Evolutionary conservation across 139 green algal genomes (phyloP).

Genomic region (Chlamydomonas sphaeroides): DNA sequence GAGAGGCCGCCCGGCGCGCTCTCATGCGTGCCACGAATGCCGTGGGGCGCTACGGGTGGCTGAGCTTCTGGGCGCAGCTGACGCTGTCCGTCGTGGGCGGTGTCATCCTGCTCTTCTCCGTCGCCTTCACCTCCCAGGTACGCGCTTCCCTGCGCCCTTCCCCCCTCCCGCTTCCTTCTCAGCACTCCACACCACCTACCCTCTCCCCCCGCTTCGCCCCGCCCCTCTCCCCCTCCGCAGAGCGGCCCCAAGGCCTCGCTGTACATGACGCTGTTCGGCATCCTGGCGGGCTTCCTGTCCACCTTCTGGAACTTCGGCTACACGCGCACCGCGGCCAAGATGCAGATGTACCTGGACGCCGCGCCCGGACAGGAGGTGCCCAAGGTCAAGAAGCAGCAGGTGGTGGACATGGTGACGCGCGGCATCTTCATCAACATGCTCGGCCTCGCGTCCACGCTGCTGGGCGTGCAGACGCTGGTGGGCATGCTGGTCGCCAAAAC

Average conservation of each 20-base stretch:
- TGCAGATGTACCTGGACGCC: conserved; percentile 78
- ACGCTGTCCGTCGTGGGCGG: conserved; percentile 86
- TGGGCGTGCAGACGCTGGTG: conserved; percentile 70
- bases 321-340: conserved; percentile 73
- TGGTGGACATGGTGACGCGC: conserved; percentile 76
- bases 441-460: conserved; percentile 73
- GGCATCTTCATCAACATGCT: conserved; percentile 85
- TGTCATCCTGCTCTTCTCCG: conserved; percentile 95
- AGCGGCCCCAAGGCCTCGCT: conserved; percentile 81
- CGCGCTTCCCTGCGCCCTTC: neutral
- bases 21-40: conserved; percentile 62
- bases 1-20: conserved; percentile 58
- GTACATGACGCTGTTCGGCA: conserved; percentile 93
- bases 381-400: conserved; percentile 75
- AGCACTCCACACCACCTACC: neutral
- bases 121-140: conserved; percentile 90
- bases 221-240: conserved; percentile 43
- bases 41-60: conserved; percentile 81
- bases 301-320: conserved; percentile 94
- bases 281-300: conserved; percentile 90
- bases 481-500: conserved; percentile 97
- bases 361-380: conserved; percentile 52
- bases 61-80: conserved; percentile 97
- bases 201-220: neutral
- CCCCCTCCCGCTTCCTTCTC: neutral